These are phyloP conservation scores for Alternaria sp. DNA, from an alignment of 2,329 filamentous ascomycete genomes.

Conservation along the genomic window DNA sequence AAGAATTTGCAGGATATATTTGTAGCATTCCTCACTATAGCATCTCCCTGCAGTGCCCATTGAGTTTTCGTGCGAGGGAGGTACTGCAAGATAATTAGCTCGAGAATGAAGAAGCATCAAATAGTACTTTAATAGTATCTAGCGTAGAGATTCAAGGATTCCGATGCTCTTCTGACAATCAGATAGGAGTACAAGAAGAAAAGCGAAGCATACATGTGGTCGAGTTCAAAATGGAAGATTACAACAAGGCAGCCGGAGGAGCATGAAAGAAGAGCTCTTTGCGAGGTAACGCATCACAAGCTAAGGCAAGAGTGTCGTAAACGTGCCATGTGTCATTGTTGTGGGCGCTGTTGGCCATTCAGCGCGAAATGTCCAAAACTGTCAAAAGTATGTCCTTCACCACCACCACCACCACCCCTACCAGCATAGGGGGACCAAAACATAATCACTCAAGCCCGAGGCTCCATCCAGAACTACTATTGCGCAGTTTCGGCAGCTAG, in stretches of 20 bases:
- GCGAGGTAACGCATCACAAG: background rate
- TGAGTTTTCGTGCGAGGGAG: background rate
- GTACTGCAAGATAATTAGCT: background rate
- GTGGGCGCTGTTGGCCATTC: background rate
- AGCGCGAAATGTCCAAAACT: background rate
- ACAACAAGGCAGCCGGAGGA: background rate
- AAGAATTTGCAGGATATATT: background rate
- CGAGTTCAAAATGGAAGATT: background rate
- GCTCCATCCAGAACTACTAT: rapidly evolving
- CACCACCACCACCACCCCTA: background rate
- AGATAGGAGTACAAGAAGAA: background rate
- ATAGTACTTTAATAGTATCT: rapidly evolving
- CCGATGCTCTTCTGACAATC: background rate
- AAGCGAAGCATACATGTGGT: background rate
- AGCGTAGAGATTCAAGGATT: background rate
- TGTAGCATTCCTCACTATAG: no score
- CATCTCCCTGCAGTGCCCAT: background rate
- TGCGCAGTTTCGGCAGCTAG: background rate
- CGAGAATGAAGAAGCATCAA: background rate
- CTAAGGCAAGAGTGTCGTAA: no score
- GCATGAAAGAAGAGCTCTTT: background rate
- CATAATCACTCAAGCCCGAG: background rate
- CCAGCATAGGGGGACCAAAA: background rate
- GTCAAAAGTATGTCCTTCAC: background rate
- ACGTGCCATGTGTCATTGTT: background rate